phyloP scores from a whole-genome alignment of 352 stramenopile genomes.

The Globisporangium takayamanum region DNA sequence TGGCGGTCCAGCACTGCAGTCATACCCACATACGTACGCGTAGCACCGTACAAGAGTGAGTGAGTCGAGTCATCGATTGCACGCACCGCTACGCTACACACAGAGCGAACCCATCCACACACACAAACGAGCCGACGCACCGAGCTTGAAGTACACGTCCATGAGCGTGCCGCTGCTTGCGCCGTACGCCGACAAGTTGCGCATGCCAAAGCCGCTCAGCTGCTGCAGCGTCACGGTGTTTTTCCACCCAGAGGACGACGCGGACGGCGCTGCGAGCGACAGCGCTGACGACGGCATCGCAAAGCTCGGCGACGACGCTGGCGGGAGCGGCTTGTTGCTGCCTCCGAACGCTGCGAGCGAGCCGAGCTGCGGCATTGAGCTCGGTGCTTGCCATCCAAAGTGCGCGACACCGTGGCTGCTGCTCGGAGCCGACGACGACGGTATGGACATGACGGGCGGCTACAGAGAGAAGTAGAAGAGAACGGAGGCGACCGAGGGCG shows the following conservation, averaged over 20 bases:
- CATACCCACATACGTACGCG: not conserved
- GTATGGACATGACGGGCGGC: constrained; percentile 3
- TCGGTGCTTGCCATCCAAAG: constrained; percentile 11
- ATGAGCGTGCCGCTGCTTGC: constrained; percentile 38
- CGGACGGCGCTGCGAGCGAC: constrained; percentile 17
- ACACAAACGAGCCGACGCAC: constrained; percentile 19
- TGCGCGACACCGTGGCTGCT: constrained; percentile 4
- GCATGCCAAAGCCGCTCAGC: constrained; percentile 70
- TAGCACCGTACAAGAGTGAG: not conserved
- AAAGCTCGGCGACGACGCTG: not conserved
- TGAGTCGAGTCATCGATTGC: too few species aligned
- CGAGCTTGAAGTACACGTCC: constrained; percentile 74
- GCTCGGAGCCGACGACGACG: constrained; percentile 7
- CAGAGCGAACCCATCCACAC: not conserved
- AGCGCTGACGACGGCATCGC: not conserved
- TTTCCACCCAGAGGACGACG: constrained; percentile 14
- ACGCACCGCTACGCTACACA: not conserved
- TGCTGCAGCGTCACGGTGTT: constrained; percentile 63
- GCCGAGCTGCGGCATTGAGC: constrained; percentile 10
- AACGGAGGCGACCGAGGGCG: too few species aligned
- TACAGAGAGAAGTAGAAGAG: not conserved
- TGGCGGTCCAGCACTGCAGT: constrained; percentile 53
- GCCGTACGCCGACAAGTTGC: constrained; percentile 58
- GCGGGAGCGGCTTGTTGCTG: not conserved
- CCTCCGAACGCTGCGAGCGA: not conserved